Base-by-base conservation (phyloP, 345 rosid genomes). In the Excoecaria agallocha region DNA sequence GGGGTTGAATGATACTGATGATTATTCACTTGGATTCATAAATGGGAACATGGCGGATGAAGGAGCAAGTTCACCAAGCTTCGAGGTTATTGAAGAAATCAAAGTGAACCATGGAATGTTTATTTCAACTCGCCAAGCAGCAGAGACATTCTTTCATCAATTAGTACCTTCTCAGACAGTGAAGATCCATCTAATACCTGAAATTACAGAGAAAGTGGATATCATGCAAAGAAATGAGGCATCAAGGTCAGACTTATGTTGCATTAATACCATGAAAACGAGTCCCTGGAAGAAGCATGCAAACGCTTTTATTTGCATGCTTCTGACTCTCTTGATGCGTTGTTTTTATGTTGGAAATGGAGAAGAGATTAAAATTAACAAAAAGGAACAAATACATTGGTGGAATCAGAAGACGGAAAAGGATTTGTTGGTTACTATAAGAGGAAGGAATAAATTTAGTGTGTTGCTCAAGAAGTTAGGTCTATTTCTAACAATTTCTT, bases 101-200 rank as follows among this genome's bases (percentile, higher is more conserved):
- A 93, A 86, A 82, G 85, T 92, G 17, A 94, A 84, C 63, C 95
- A 85, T 38, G 93, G 97, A 68, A 75, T 92, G 87, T 87, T 89
- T 45, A 83, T 94, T 11, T 87, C 92, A 35, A 92, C 89, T 66
- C 89, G 89, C 39, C 97, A 90, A 78, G 95, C 67, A 59, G 91
- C 97, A 3, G 82, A 92, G 60, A 94, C 98, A 22, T 88, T 89
- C 84, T 91, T 92, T 60, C 97, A 94, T 82, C 89, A 85, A 71
- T 79, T 88, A 39, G 88, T 89, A 59, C 98, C 98, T 56, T 91
- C 97, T 4, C 90, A 94, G 76, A 88, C 87, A 1, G 87, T 94
- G 46, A 80, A 87, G 76, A 91, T 92, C 70, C 92, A 89, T 69
- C 84, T 85, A 25, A 87, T 87, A 77, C 90, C 85, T 3, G 84